Percentiles rank a stretch among this genome's conserved stretches.
These are phyloP conservation scores for Penicillium sp. DNA, from an alignment of 2,329 filamentous ascomycete genomes.

Conservation along the genomic window DNA sequence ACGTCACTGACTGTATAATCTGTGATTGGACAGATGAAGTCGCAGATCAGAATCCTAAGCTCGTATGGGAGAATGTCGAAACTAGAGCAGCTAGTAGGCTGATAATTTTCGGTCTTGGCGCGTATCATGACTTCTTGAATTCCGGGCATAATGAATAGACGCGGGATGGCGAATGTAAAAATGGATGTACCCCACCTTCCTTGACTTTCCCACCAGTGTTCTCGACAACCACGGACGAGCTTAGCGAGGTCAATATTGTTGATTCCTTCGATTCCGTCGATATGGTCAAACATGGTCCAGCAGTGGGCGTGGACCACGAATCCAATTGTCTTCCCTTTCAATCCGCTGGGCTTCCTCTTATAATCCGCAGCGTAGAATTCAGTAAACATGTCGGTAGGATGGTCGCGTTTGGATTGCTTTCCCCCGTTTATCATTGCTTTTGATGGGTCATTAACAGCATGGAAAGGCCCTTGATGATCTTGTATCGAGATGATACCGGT, in stretches of 20 bases:
- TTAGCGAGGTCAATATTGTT: neutral
- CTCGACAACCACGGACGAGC: constrained; percentile 1
- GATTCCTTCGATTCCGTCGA: no score
- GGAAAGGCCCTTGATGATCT: neutral
- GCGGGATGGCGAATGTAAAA: no score
- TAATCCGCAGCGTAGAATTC: neutral
- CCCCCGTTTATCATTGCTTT: constrained; percentile 7
- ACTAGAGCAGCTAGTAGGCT: no score
- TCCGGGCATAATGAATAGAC: neutral
- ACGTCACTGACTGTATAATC: constrained; percentile 1
- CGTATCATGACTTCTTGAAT: neutral
- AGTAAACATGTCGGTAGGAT: neutral
- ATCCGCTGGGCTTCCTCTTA: neutral
- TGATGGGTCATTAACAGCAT: neutral
- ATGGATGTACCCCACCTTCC: no score
- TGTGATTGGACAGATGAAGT: constrained; percentile 1
- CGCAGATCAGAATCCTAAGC: neutral
- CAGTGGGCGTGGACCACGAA: constrained; percentile 14
- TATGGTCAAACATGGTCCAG: constrained; percentile 8
- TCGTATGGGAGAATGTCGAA: neutral
- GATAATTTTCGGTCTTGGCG: neutral
- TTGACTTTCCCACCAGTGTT: neutral
- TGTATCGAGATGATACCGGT: constrained; percentile 1
- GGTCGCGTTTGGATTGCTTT: neutral
- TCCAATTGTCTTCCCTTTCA: constrained; percentile 1